Conservation (phyloP, 805 yeast species). For the Sugiyamaella valdiviana region DNA sequence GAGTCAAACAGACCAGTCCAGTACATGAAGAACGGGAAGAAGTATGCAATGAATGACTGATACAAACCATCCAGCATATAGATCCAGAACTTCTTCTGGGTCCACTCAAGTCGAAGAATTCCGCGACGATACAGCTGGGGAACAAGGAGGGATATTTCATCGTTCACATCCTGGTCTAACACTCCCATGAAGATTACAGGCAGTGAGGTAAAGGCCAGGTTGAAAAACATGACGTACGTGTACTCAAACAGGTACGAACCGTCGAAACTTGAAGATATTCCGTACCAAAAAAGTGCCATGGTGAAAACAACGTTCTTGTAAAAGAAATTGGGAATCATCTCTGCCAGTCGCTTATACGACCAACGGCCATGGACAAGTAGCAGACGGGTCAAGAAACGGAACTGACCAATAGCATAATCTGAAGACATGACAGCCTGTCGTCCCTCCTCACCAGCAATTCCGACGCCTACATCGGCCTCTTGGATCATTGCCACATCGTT, state of each 20-base stretch:
- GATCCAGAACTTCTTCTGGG: slow-evolving; percentile 49
- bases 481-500: slow-evolving; percentile 88
- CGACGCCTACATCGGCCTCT: slow-evolving; percentile 78
- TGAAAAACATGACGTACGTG: slow-evolving; percentile 73
- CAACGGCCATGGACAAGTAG: slow-evolving; percentile 76
- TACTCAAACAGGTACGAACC: slow-evolving; percentile 73
- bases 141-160: slow-evolving; percentile 55
- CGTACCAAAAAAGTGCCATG: slow-evolving; percentile 72
- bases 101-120: slow-evolving; percentile 59
- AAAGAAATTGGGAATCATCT: slow-evolving; percentile 76
- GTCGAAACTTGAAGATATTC: slow-evolving; percentile 62
- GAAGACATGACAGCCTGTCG: slow-evolving; percentile 84
- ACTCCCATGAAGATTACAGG: slow-evolving; percentile 72
- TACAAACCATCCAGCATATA: slow-evolving; percentile 72
- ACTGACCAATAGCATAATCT: slow-evolving; percentile 79
- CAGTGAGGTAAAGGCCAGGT: slow-evolving; percentile 74
- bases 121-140: slow-evolving; percentile 71
- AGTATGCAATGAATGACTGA: slow-evolving; percentile 64
- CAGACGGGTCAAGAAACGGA: slow-evolving; percentile 59
- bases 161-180: slow-evolving; percentile 72
- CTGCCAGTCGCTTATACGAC: slow-evolving; percentile 69
- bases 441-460: slow-evolving; percentile 86
- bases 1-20: slow-evolving; percentile 38
- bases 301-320: slow-evolving; percentile 74
- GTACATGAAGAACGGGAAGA: slow-evolving; percentile 60